phyloP scores from a whole-genome alignment of 345 rosid species.

The Acer campestre region DNA sequence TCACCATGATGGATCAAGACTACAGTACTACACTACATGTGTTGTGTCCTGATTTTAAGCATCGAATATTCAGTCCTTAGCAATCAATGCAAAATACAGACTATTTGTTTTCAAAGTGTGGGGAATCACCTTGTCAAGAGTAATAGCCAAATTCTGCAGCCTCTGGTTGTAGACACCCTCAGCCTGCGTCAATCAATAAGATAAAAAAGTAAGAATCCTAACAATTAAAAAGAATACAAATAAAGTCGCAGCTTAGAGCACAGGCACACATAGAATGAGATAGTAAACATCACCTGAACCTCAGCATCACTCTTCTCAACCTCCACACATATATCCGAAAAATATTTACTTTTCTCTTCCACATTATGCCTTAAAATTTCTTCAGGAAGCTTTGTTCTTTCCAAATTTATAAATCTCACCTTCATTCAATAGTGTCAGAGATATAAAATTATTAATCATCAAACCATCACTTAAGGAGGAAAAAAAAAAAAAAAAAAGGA shows the following conservation, averaged over 20 bases:
- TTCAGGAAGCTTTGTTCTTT: slow-evolving; percentile 94
- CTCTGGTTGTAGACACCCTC: slow-evolving; percentile 99
- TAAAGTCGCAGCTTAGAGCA: background rate
- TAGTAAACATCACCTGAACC: slow-evolving; percentile 73
- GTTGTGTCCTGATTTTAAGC: slow-evolving; percentile 5
- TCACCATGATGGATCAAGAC: background rate
- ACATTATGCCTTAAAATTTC: slow-evolving; percentile 90
- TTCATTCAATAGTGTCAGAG: slow-evolving; percentile 39
- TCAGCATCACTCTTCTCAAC: slow-evolving; percentile 99
- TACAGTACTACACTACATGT: background rate
- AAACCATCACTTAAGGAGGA: background rate
- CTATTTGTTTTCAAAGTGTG: slow-evolving; percentile 2
- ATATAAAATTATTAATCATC: slow-evolving; percentile 9
- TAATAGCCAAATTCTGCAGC: slow-evolving; percentile 97
- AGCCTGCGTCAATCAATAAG: slow-evolving; percentile 57
- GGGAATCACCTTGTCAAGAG: slow-evolving; percentile 90
- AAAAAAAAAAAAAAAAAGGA: background rate
- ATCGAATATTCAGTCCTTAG: background rate
- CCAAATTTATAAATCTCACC: slow-evolving; percentile 96
- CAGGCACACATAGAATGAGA: slow-evolving; percentile 4
- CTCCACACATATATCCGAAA: slow-evolving; percentile 68
- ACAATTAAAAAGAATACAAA: slow-evolving; percentile 22
- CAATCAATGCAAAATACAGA: background rate
- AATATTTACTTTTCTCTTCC: slow-evolving; percentile 91
- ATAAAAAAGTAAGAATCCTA: slow-evolving; percentile 25